Base-by-base conservation (phyloP, 306 rosid species). In the Cucumis sativus region DNA sequence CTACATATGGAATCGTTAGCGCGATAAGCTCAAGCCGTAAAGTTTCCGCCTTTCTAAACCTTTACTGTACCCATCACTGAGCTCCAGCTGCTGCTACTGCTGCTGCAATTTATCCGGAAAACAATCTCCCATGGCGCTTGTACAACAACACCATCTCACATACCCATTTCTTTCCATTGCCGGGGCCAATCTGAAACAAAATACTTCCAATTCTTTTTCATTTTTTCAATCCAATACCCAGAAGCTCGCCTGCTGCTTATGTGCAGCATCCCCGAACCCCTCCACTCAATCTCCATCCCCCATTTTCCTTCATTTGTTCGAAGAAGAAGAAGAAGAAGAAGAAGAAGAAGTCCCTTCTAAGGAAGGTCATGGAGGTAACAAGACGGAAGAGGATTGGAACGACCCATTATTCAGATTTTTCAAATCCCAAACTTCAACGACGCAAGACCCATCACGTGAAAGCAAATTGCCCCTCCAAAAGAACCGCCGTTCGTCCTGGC, bases 381-480 rank as follows among this genome's bases (percentile, higher is more conserved):
- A 61, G 10, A 61, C 75, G 1, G 86, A 74, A 14, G 86, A 73
- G 9, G 82, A 87, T 70, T 81, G 76, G 47, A 67, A 88, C 17
- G 97, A 91, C 65, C 88, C 96, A 10, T 79, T 87, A 41, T 41
- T 83, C 80, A 87, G 83, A 84, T 94, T 87, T 84, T 90, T 91
- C 77, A 83, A 84, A 80, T 88, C 84, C 17, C 83, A 89, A 41
- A 20, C 82, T 28, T 74, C 94, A 40, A 82, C 82, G 18, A 82
- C 83, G 30, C 77, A 82, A 80, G 92, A 91, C 83, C 88, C 97
- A 55, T 62, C 58, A 45, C 69, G 35, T 10, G 84, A 89, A 82
- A 91, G 89, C 63, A 86, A 82, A 49, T 10, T 85, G 18, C 65
- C 81, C 70, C 87, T 88, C 57, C 88, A 87, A 60, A 84, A 65